phyloP scores from a whole-genome alignment of 495 filamentous ascomycete species.

The Penicillium salamii region DNA sequence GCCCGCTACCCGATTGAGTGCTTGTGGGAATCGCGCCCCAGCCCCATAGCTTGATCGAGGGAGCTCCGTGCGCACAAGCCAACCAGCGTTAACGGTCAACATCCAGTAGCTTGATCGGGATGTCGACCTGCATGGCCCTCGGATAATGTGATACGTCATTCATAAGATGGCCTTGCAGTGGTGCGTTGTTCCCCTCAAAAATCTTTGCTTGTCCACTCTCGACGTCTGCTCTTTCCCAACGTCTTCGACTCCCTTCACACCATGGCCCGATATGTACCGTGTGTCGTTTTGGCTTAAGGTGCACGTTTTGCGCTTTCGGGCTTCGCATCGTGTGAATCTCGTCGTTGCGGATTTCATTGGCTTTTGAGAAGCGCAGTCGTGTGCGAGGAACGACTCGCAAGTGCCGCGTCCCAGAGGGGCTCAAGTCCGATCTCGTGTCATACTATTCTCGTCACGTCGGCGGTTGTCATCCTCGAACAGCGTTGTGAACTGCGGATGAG shows the following conservation, averaged over 20 bases:
- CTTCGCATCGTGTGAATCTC: not conserved
- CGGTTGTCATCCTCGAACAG: too few species aligned
- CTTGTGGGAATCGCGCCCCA: not conserved
- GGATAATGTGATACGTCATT: conserved; percentile 31
- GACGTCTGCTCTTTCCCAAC: not conserved
- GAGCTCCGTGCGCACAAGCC: not conserved
- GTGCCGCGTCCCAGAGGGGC: too few species aligned
- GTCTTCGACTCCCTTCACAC: conserved; percentile 4
- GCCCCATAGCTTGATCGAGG: not conserved
- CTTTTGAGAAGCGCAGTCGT: too few species aligned
- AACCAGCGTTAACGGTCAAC: conserved; percentile 1
- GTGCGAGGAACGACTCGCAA: too few species aligned
- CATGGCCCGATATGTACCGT: conserved; percentile 15
- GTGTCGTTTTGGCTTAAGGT: conserved; percentile 8
- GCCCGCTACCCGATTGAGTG: not conserved
- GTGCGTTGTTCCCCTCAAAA: conserved; percentile 4
- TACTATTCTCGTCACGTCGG: too few species aligned
- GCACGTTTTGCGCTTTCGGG: conserved; percentile 4
- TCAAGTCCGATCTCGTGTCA: too few species aligned
- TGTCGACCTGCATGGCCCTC: conserved; percentile 25
- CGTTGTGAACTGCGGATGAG: too few species aligned
- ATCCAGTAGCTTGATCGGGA: conserved; percentile 5
- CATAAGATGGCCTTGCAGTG: not conserved
- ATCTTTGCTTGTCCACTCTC: not conserved
- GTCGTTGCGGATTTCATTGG: not conserved